Conservation (phyloP, 2,329 filamentous ascomycete species). For the Pyrenophora graminea region DNA sequence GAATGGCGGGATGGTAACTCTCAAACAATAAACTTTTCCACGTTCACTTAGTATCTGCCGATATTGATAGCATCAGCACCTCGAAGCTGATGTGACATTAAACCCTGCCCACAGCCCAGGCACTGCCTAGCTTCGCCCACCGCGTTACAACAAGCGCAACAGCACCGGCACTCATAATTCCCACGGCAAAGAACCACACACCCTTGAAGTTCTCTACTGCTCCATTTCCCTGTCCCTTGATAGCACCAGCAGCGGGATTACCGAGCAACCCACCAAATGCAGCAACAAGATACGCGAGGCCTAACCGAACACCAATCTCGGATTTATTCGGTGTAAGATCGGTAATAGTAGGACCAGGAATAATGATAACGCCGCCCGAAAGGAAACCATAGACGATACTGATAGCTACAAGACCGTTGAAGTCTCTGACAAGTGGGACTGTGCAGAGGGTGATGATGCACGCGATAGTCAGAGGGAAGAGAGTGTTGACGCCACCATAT, state of each 20-base stretch:
- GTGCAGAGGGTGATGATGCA: conserved; percentile 40
- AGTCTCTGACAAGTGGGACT: conserved; percentile 38
- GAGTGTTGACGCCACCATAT: conserved; percentile 44
- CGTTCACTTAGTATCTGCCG: no score
- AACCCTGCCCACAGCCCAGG: conserved; percentile 6
- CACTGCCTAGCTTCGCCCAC: conserved; percentile 21
- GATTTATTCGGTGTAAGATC: conserved; percentile 42
- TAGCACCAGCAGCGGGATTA: conserved; percentile 58
- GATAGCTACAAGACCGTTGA: conserved; percentile 39
- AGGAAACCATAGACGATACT: conserved; percentile 48
- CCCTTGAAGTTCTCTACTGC: conserved; percentile 30
- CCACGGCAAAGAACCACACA: conserved; percentile 45
- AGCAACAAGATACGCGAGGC: conserved; percentile 56
- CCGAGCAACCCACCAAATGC: conserved; percentile 57
- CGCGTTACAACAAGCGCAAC: conserved; percentile 18
- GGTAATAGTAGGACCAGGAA: conserved; percentile 49
- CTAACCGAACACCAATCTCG: conserved; percentile 53
- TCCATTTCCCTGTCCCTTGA: conserved; percentile 48
- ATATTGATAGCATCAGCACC: no score
- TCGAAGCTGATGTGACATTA: not conserved
- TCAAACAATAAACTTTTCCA: no score
- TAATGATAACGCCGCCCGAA: conserved; percentile 48
- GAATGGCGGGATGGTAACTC: not conserved
- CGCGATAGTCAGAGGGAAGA: conserved; percentile 37
- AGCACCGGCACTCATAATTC: conserved; percentile 24